phyloP scores from a whole-genome alignment of 345 rosid species.

The Linum usitatissimum region DNA sequence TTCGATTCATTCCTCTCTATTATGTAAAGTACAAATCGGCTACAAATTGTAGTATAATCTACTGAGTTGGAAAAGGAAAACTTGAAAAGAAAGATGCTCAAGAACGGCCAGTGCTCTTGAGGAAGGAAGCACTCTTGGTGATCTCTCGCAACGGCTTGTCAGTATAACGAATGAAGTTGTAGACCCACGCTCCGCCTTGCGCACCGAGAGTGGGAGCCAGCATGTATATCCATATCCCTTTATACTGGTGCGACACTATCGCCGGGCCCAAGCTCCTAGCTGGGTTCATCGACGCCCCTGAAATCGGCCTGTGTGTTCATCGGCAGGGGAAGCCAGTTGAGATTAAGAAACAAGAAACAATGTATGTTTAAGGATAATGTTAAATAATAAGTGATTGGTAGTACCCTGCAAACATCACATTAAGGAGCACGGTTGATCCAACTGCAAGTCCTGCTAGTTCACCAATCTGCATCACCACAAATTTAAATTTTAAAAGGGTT shows the following conservation, averaged over 20 bases:
- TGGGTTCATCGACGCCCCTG: slow-evolving; percentile 91
- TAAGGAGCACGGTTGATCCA: slow-evolving; percentile 73
- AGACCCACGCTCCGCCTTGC: slow-evolving; percentile 59
- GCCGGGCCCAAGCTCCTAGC: slow-evolving; percentile 92
- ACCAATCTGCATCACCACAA: slow-evolving; percentile 47
- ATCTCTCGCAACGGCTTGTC: slow-evolving; percentile 56
- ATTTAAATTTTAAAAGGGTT: background rate
- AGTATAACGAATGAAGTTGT: slow-evolving; percentile 60
- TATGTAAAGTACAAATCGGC: background rate
- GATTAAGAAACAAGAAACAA: background rate
- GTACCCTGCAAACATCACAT: slow-evolving; percentile 88
- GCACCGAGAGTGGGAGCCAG: slow-evolving; percentile 59
- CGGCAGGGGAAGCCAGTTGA: background rate
- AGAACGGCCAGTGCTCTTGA: background rate
- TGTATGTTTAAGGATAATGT: background rate
- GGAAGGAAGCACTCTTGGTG: slow-evolving; percentile 9
- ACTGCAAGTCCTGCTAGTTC: slow-evolving; percentile 92
- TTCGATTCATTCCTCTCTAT: too few species aligned
- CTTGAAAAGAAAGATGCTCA: background rate
- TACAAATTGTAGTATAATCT: background rate
- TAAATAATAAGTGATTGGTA: slow-evolving; percentile 10
- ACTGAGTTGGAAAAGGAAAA: background rate
- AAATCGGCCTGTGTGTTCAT: slow-evolving; percentile 39
- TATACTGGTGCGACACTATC: slow-evolving; percentile 39
- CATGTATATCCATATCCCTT: slow-evolving; percentile 65